These are phyloP conservation scores for Alternaria sp. DNA, from an alignment of 2,329 filamentous ascomycete species.

Conservation along the genomic window DNA sequence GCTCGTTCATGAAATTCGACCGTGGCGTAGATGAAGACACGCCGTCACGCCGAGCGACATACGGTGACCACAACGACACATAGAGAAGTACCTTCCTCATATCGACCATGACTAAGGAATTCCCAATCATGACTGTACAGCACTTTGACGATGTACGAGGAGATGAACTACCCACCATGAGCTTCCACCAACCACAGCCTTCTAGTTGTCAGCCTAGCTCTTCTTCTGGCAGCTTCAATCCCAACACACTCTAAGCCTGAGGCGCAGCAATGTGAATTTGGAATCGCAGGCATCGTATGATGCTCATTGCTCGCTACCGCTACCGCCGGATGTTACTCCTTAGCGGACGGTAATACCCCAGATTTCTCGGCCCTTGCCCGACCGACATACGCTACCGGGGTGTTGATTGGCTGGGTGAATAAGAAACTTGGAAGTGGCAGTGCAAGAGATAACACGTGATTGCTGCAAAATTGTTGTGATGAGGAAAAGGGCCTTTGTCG, in stretches of 20 bases:
- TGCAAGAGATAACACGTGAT: neutral
- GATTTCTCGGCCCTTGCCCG: neutral
- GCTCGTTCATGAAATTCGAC: neutral
- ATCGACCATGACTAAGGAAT: neutral
- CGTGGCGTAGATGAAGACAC: neutral
- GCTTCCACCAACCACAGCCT: neutral
- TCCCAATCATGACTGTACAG: neutral
- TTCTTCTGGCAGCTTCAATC: neutral
- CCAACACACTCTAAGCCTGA: neutral
- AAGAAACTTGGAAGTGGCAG: constrained; percentile 1
- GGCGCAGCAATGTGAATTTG: neutral
- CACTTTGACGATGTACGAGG: neutral
- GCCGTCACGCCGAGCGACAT: neutral
- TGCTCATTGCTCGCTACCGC: neutral
- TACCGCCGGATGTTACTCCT: neutral
- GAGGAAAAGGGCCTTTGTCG: constrained; percentile 1
- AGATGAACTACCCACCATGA: neutral
- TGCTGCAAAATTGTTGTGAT: neutral
- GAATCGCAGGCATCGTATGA: neutral
- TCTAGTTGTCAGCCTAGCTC: neutral
- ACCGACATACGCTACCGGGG: neutral
- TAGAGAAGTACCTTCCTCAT: neutral
- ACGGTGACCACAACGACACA: neutral
- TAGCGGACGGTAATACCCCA: neutral
- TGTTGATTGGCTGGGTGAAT: neutral